These are phyloP conservation scores for Mycena venus DNA, from an alignment of 768 basidiomycete species.

Conservation along the genomic window DNA sequence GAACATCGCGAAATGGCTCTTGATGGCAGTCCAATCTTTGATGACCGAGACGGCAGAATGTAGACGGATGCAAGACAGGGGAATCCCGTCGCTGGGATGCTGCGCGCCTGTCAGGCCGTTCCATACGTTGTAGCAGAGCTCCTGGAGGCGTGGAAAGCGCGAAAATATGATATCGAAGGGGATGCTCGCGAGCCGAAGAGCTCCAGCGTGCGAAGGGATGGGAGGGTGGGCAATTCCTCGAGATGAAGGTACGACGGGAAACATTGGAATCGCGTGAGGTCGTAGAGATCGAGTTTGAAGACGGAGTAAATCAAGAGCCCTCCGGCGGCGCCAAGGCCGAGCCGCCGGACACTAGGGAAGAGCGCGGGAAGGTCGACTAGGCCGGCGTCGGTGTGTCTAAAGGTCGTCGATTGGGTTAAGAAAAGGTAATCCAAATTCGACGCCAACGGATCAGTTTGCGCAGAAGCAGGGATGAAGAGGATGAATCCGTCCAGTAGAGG, in stretches of 20 bases:
- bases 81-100: too few relatives aligned
- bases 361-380: too few relatives aligned
- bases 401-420: not conserved
- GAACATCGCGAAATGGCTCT: not conserved
- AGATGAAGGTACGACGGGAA: not conserved
- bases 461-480: not conserved
- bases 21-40: not conserved
- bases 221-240: not conserved
- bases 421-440: not conserved
- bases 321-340: not conserved
- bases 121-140: constrained; percentile 17
- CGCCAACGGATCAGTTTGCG: not conserved
- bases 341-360: not conserved
- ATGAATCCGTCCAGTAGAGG: constrained; percentile 3
- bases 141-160: constrained; percentile 7
- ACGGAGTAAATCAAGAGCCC: not conserved
- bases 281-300: not conserved
- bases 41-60: not conserved
- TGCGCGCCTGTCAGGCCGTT: not conserved
- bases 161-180: constrained; percentile 7
- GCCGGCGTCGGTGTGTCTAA: too few relatives aligned
- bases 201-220: not conserved
- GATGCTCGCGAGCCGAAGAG: not conserved
- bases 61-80: not conserved
- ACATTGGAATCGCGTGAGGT: constrained; percentile 6